These are phyloP conservation scores for Staphylotrichum tortipilum DNA, from an alignment of 495 filamentous ascomycete genomes.

Conservation along the genomic window DNA sequence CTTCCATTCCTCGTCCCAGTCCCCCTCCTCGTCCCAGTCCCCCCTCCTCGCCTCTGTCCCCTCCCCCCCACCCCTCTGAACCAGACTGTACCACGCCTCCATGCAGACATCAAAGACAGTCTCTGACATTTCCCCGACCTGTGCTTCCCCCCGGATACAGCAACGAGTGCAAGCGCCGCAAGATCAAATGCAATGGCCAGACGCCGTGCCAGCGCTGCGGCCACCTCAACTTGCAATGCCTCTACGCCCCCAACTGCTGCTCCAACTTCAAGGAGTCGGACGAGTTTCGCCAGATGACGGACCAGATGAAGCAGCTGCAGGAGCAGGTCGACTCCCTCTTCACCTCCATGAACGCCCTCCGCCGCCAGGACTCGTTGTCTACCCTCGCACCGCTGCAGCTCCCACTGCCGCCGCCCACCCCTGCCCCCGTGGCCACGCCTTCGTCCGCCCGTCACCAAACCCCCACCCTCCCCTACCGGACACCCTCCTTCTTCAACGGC, in stretches of 20 bases:
- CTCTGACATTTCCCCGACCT: not conserved
- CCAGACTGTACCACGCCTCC: too few relatives aligned
- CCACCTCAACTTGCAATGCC: conserved; percentile 67
- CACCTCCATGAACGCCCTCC: conserved; percentile 57
- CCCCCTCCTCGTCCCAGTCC: not conserved
- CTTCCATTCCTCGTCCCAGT: too few relatives aligned
- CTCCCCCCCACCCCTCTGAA: not conserved
- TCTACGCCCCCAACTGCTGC: conserved; percentile 91
- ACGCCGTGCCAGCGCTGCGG: conserved; percentile 78
- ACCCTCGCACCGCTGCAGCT: conserved; percentile 37
- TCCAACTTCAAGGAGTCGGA: conserved; percentile 74
- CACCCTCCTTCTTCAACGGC: conserved; percentile 65
- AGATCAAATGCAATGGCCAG: conserved; percentile 90
- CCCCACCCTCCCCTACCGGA: conserved; percentile 21
- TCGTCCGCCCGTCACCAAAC: conserved; percentile 18
- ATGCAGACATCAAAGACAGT: not conserved
- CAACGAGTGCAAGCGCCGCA: conserved; percentile 82
- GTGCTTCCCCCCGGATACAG: conserved; percentile 27
- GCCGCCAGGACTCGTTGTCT: conserved; percentile 33
- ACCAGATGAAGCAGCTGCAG: conserved; percentile 66
- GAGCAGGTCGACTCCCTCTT: conserved; percentile 75
- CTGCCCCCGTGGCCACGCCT: conserved; percentile 22
- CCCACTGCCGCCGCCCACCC: conserved; percentile 25
- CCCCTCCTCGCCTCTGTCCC: not conserved
- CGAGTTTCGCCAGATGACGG: conserved; percentile 73